Conservation (phyloP, 805 yeast genomes). For the Starmerella riodocensis region DNA sequence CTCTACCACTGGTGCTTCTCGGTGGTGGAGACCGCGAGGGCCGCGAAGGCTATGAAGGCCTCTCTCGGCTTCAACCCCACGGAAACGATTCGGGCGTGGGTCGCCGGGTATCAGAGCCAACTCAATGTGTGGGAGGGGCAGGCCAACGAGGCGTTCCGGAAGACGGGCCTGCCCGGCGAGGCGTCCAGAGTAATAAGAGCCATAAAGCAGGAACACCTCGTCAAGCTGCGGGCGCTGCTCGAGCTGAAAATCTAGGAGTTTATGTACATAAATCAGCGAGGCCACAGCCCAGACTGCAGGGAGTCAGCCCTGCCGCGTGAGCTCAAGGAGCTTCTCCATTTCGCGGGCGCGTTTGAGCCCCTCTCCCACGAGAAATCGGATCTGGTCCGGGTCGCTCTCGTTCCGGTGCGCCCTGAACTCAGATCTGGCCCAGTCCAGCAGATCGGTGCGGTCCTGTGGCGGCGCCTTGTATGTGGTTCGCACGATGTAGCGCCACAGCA, state of each 20-base stretch:
- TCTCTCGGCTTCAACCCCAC: not conserved
- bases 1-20: slow-evolving; percentile 23
- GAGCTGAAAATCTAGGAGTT: not conserved
- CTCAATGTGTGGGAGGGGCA: not conserved
- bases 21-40: slow-evolving; percentile 21
- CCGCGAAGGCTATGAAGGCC: slow-evolving; percentile 1
- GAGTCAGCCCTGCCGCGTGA: too few relatives aligned
- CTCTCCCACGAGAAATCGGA: slow-evolving; percentile 25
- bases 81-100: not conserved
- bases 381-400: slow-evolving; percentile 25
- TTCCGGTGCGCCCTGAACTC: slow-evolving; percentile 25
- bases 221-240: not conserved
- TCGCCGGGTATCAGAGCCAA: not conserved
- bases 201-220: slow-evolving; percentile 6
- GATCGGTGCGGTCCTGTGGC: slow-evolving; percentile 21
- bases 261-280: not conserved
- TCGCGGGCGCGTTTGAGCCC: slow-evolving; percentile 27
- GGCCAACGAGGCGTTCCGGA: not conserved
- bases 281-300: not conserved
- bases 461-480: slow-evolving; percentile 25
- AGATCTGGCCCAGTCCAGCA: slow-evolving; percentile 26
- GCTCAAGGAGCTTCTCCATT: slow-evolving; percentile 22
- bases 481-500: slow-evolving; percentile 26
- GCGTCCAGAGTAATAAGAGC: not conserved
- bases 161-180: not conserved